Evolutionary conservation across 768 basidiomycete genomes (phyloP).

Genomic region (Strobilomyces confusus): DNA sequence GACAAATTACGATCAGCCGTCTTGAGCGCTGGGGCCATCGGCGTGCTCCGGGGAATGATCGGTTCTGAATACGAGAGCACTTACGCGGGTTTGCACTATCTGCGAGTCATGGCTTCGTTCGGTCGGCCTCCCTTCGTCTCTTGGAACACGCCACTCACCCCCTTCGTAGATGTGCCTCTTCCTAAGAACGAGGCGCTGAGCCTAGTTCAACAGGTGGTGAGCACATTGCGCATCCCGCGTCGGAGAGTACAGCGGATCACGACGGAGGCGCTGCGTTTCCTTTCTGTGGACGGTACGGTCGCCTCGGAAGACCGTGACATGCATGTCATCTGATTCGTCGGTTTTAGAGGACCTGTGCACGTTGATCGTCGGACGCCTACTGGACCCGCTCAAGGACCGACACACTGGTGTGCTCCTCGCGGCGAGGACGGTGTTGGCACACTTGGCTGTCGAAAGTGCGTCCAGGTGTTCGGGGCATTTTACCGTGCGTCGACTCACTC

Average conservation of each 20-base stretch:
- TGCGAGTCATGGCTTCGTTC: conserved; percentile 18
- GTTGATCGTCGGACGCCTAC: conserved; percentile 10
- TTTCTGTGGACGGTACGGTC: conserved; percentile 14
- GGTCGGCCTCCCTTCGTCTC: conserved; percentile 7
- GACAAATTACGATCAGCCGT: conserved; percentile 17
- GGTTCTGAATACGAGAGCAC: conserved; percentile 1
- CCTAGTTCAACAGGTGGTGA: conserved; percentile 14
- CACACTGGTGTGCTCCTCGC: too few relatives aligned
- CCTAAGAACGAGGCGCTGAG: neutral
- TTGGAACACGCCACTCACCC: neutral
- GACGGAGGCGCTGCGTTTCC: conserved; percentile 7
- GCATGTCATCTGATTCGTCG: neutral
- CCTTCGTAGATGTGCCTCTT: conserved; percentile 5
- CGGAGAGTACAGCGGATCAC: too few relatives aligned
- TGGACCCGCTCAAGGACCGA: conserved; percentile 17
- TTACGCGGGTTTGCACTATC: conserved; percentile 23
- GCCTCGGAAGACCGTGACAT: too few relatives aligned
- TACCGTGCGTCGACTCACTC: neutral
- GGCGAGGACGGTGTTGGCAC: conserved; percentile 11
- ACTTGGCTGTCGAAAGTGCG: conserved; percentile 17
- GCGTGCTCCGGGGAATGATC: too few relatives aligned
- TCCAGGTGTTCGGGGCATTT: neutral
- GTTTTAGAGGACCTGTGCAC: conserved; percentile 13
- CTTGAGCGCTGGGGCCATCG: too few relatives aligned
- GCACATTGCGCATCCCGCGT: conserved; percentile 13